phyloP scores from a whole-genome alignment of 2,329 filamentous ascomycete genomes.

The Cladosporium sp. region DNA sequence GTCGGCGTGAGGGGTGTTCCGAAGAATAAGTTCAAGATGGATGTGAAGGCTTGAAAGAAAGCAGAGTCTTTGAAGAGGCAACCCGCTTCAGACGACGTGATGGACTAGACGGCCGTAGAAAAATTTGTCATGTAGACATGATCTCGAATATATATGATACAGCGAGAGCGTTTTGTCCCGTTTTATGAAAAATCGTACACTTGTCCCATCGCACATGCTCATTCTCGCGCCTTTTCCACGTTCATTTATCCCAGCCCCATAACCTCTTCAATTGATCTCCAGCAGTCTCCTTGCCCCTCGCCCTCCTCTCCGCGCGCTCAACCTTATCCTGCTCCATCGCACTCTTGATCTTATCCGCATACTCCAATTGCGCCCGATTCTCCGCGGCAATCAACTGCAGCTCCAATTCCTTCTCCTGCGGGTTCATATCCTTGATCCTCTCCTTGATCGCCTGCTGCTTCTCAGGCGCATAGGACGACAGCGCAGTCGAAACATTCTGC shows the following conservation, averaged over 20 bases:
- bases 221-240: background rate
- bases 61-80: too few species aligned
- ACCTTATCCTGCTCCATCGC: conserved; percentile 55
- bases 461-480: conserved; percentile 51
- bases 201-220: background rate
- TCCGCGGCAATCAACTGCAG: conserved; percentile 62
- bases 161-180: background rate
- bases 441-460: conserved; percentile 55
- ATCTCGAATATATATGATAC: conserved; percentile 3
- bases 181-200: background rate
- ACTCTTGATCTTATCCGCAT: conserved; percentile 53
- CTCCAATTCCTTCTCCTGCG: conserved; percentile 58
- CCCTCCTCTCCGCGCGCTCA: conserved; percentile 53
- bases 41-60: conserved; percentile 16
- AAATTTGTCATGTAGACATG: conserved; percentile 8
- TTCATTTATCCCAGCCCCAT: conserved; percentile 28
- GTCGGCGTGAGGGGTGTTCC: conserved; percentile 66
- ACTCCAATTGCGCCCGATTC: conserved; percentile 55
- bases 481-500: conserved; percentile 32
- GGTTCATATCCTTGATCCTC: conserved; percentile 26
- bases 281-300: conserved; percentile 47
- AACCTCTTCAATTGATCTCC: conserved; percentile 36
- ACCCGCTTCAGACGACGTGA: background rate
- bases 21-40: conserved; percentile 59
- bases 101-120: background rate